phyloP scores from a whole-genome alignment of 192 early-diverging fungal genomes.

The Gaertneriomyces sp. region DNA sequence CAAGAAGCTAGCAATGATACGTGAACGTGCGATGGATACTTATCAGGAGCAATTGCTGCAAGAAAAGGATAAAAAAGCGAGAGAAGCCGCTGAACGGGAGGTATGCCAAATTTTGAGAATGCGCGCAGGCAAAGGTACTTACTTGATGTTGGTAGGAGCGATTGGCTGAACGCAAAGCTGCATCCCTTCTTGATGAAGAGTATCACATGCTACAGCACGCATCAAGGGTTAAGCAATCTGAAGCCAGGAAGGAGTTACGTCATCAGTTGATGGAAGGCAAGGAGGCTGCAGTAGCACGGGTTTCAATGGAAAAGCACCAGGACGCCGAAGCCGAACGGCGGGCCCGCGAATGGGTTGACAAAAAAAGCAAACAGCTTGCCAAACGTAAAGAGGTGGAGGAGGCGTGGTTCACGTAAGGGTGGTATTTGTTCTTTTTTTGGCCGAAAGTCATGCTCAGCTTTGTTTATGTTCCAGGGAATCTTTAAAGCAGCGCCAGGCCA shows the following conservation, averaged over 20 bases:
- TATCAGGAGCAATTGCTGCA: constrained; percentile 4
- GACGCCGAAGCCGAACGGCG: constrained; percentile 25
- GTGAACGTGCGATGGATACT: not conserved
- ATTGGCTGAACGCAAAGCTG: not conserved
- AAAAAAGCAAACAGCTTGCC: constrained; percentile 32
- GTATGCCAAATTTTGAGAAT: not conserved
- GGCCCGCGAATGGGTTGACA: constrained; percentile 29
- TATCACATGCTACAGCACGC: not conserved
- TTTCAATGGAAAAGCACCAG: not conserved
- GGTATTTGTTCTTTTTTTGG: not conserved
- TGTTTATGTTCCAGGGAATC: constrained; percentile 25
- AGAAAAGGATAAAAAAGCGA: constrained; percentile 10
- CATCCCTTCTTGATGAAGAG: constrained; percentile 3
- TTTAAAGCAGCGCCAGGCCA: constrained; percentile 15
- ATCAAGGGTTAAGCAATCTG: not conserved
- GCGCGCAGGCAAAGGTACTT: too few species aligned
- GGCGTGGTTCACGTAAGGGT: constrained; percentile 36
- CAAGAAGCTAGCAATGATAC: not conserved
- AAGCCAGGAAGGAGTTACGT: not conserved
- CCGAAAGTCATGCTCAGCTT: not conserved
- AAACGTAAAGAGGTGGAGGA: constrained; percentile 36
- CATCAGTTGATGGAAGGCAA: constrained; percentile 17
- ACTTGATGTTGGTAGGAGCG: not conserved
- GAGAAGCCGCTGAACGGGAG: constrained; percentile 9
- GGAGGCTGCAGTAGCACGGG: constrained; percentile 1